Evolutionary conservation across 192 early-diverging fungal genomes (phyloP).

Genomic region (Thamnidium elegans): DNA sequence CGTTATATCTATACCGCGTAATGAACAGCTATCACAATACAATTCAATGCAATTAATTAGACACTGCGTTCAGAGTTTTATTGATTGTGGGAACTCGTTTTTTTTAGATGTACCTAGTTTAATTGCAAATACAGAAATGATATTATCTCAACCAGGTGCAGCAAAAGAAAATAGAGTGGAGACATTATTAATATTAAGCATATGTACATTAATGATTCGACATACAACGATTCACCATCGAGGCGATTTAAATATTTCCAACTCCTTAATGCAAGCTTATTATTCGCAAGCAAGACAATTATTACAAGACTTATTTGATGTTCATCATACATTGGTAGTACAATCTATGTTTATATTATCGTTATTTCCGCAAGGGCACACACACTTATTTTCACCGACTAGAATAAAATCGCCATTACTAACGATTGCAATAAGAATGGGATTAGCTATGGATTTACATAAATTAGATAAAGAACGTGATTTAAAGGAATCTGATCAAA

Average conservation of each 20-base stretch:
- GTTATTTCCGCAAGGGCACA: constrained; percentile 19
- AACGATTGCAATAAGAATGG: constrained; percentile 14
- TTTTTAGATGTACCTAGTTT: constrained; percentile 19
- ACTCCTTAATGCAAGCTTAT: constrained; percentile 20
- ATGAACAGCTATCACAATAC: constrained; percentile 10
- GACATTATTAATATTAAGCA: constrained; percentile 21
- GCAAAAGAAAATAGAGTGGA: constrained; percentile 16
- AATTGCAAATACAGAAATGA: not conserved
- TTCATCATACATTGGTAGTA: constrained; percentile 20
- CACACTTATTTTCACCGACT: constrained; percentile 8
- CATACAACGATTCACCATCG: constrained; percentile 24
- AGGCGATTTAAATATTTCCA: not conserved
- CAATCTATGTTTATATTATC: constrained; percentile 32
- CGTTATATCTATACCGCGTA: not conserved
- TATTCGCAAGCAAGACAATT: constrained; percentile 17
- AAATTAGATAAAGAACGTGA: constrained; percentile 10
- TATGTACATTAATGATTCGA: constrained; percentile 27
- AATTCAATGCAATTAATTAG: constrained; percentile 28
- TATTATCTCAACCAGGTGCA: constrained; percentile 2
- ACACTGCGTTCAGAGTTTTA: constrained; percentile 29
- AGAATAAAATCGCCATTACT: constrained; percentile 8
- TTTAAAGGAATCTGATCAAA: not conserved
- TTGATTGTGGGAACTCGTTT: constrained; percentile 22
- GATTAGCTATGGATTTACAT: constrained; percentile 20
- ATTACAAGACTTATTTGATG: constrained; percentile 35